Percentiles rank a stretch among this genome's conserved stretches.
phyloP scores from a whole-genome alignment of 2,329 filamentous ascomycete genomes.

The Phialemoniopsis sp. region DNA sequence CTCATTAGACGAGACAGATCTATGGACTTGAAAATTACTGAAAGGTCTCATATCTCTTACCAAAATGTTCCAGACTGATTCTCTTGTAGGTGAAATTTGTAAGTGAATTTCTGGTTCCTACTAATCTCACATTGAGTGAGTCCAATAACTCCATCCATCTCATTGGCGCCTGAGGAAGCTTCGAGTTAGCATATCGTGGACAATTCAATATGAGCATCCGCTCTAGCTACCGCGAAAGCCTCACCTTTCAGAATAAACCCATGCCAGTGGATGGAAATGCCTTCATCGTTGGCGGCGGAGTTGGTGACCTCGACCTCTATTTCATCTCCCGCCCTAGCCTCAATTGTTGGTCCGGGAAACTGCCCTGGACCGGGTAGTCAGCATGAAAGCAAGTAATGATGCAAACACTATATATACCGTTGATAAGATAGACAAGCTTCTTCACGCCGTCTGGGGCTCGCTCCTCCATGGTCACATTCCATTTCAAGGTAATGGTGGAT shows the following conservation, averaged over 20 bases:
- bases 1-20: too few relatives aligned
- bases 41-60: too few relatives aligned
- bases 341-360: conserved; percentile 5
- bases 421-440: conserved; percentile 1
- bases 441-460: conserved; percentile 4
- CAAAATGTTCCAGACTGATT: too few relatives aligned
- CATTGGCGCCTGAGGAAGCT: too few relatives aligned
- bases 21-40: too few relatives aligned
- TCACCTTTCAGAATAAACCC: conserved; percentile 3
- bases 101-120: too few relatives aligned
- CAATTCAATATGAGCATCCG: too few relatives aligned
- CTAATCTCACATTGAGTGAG: too few relatives aligned
- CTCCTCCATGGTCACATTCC: conserved; percentile 2
- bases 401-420: background rate
- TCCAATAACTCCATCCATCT: too few relatives aligned
- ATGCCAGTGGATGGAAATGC: conserved; percentile 5
- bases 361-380: conserved; percentile 1
- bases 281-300: background rate
- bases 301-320: conserved; percentile 5
- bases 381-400: background rate
- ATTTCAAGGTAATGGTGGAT: conserved; percentile 1
- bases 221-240: too few relatives aligned
- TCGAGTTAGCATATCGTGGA: too few relatives aligned
- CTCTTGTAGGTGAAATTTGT: too few relatives aligned
- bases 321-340: conserved; percentile 4